Percentiles rank a stretch among this genome's conserved stretches.
Evolutionary conservation across 805 yeast species (phyloP).

Genomic region (Spathaspora passalidarum): DNA sequence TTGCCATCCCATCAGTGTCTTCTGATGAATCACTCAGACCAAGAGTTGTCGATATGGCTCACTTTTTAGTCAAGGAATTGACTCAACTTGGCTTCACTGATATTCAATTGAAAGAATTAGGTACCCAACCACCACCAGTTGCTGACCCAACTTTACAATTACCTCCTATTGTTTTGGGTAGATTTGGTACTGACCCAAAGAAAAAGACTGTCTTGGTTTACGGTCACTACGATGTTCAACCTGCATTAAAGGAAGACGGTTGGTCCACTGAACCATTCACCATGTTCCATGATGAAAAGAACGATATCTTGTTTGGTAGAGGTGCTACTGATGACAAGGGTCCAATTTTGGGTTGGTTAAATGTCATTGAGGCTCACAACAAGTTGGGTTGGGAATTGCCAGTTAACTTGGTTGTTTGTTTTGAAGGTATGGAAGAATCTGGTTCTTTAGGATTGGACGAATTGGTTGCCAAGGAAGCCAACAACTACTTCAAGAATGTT

Average conservation of each 20-base stretch:
- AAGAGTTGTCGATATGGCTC: conserved; percentile 84
- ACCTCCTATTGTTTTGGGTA: conserved; percentile 94
- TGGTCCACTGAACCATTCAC: conserved; percentile 93
- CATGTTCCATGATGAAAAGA: conserved; percentile 55
- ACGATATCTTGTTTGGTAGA: conserved; percentile 78
- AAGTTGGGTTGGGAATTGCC: conserved; percentile 85
- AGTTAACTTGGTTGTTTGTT: conserved; percentile 86
- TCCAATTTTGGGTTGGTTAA: conserved; percentile 96
- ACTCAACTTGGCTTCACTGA: conserved; percentile 74
- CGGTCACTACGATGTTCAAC: conserved; percentile 99
- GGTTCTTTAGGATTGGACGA: conserved; percentile 91
- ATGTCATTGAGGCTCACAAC: conserved; percentile 85
- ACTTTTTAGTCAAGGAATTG: conserved; percentile 71
- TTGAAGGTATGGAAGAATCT: conserved; percentile 99
- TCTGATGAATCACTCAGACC: conserved; percentile 88
- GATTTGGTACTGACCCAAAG: conserved; percentile 74
- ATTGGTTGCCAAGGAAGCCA: conserved; percentile 76
- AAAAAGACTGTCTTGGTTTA: conserved; percentile 90
- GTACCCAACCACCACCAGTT: conserved; percentile 92
- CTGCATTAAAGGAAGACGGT: conserved; percentile 89
- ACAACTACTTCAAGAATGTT: conserved; percentile 76
- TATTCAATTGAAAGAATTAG: conserved; percentile 77
- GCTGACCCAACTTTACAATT: conserved; percentile 60
- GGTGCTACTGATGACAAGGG: conserved; percentile 99
- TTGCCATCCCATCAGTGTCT: conserved; percentile 92